phyloP scores from a whole-genome alignment of 176 grass and related monocot species.

The Eleusine coracana region DNA sequence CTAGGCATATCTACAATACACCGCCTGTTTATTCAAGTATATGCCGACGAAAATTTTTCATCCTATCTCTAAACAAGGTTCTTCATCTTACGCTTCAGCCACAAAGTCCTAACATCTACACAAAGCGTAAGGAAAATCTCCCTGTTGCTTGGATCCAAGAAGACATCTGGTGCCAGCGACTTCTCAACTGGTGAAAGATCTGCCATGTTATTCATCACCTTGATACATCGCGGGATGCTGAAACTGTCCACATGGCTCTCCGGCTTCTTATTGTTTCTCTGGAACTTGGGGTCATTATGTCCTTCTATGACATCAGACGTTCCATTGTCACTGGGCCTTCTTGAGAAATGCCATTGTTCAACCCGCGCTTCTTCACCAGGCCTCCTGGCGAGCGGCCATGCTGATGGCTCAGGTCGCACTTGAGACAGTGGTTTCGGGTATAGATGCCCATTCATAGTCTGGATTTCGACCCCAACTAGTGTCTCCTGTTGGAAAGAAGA shows the following conservation, averaged over 20 bases:
- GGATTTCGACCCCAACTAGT: slow-evolving; percentile 49
- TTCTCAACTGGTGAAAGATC: slow-evolving; percentile 60
- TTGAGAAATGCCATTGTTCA: slow-evolving; percentile 52
- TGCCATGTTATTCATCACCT: slow-evolving; percentile 59
- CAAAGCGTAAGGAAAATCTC: slow-evolving; percentile 65
- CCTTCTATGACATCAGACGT: slow-evolving; percentile 45
- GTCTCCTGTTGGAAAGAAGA: slow-evolving; percentile 69
- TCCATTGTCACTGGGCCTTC: slow-evolving; percentile 54
- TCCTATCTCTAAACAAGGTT: slow-evolving; percentile 51
- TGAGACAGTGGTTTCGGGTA: slow-evolving; percentile 59
- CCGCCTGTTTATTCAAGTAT: slow-evolving; percentile 35
- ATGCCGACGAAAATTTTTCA: slow-evolving; percentile 34
- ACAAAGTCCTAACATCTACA: slow-evolving; percentile 64
- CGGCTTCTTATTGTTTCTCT: slow-evolving; percentile 32
- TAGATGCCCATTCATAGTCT: slow-evolving; percentile 63
- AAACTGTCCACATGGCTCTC: slow-evolving; percentile 38
- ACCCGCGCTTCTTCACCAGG: slow-evolving; percentile 36
- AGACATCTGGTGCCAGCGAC: slow-evolving; percentile 57
- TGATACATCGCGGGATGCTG: slow-evolving; percentile 56
- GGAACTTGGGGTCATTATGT: slow-evolving; percentile 28
- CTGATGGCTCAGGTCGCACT: slow-evolving; percentile 41
- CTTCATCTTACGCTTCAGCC: slow-evolving; percentile 70
- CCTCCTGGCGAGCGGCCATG: slow-evolving; percentile 49
- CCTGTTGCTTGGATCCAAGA: slow-evolving; percentile 56
- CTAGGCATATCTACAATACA: slow-evolving; percentile 57